phyloP scores from a whole-genome alignment of 495 filamentous ascomycete genomes.

The Alectoria sarmentosa region DNA sequence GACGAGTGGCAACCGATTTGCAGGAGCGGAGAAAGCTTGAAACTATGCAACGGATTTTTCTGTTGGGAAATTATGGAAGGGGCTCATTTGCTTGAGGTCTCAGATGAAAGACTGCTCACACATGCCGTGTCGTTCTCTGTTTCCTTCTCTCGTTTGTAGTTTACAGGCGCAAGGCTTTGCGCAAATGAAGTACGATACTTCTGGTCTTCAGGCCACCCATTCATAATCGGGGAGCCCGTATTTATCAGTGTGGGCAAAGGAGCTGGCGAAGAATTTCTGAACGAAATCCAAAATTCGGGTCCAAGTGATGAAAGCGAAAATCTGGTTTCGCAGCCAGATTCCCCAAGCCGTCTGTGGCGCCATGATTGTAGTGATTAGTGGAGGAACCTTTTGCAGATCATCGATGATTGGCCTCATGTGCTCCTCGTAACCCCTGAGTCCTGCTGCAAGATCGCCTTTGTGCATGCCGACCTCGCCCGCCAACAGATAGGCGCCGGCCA shows the following conservation, averaged over 20 bases:
- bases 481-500: constrained; percentile 43
- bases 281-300: not conserved
- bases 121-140: not conserved
- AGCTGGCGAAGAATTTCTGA: not conserved
- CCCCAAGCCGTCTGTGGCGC: constrained; percentile 38
- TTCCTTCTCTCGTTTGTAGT: not conserved
- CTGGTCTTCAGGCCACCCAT: not conserved
- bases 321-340: not conserved
- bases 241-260: not conserved
- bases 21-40: too few relatives aligned
- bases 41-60: too few relatives aligned
- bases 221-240: not conserved
- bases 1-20: too few relatives aligned
- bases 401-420: constrained; percentile 38
- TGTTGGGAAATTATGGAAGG: too few relatives aligned
- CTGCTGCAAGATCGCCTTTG: constrained; percentile 30
- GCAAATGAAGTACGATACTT: not conserved
- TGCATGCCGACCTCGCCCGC: constrained; percentile 40
- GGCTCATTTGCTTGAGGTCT: too few relatives aligned
- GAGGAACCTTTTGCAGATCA: constrained; percentile 34
- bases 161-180: not conserved
- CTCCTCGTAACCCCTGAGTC: constrained; percentile 37
- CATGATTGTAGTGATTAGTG: constrained; percentile 26
- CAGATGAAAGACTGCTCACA: too few relatives aligned
- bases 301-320: not conserved